Evolutionary conservation across 768 basidiomycete genomes (phyloP).

Genomic region (Lactifluus pinguis): DNA sequence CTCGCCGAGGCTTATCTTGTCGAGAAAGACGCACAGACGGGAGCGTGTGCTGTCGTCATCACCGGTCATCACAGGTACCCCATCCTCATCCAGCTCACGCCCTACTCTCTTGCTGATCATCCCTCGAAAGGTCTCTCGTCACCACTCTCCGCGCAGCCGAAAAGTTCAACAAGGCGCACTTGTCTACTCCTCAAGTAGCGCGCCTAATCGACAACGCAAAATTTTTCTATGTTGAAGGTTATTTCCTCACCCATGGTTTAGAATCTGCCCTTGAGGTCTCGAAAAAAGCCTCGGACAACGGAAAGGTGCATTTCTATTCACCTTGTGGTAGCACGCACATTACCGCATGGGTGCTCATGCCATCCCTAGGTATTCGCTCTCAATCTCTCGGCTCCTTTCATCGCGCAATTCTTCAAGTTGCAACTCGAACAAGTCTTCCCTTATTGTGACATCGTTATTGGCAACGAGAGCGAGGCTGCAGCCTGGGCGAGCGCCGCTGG

Average conservation of each 20-base stretch:
- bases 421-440: conserved; percentile 78
- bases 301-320: conserved; percentile 48
- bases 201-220: conserved; percentile 72
- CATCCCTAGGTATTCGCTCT: conserved; percentile 64
- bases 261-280: conserved; percentile 63
- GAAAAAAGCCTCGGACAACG: conserved; percentile 62
- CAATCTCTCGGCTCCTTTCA: conserved; percentile 97
- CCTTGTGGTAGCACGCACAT: background rate
- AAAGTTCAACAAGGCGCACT: conserved; percentile 74
- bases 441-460: conserved; percentile 83
- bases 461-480: conserved; percentile 93
- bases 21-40: conserved; percentile 79
- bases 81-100: background rate
- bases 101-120: background rate
- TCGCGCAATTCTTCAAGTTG: conserved; percentile 82
- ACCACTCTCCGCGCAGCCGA: conserved; percentile 89
- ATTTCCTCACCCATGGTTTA: conserved; percentile 84
- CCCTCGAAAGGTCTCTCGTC: conserved; percentile 70
- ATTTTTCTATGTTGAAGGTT: conserved; percentile 91
- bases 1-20: conserved; percentile 85
- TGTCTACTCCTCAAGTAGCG: conserved; percentile 66
- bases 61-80: conserved; percentile 84
- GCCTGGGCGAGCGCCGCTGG: conserved; percentile 73
- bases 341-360: background rate
- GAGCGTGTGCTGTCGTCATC: conserved; percentile 93